These are phyloP conservation scores for Xylaria sp. DNA, from an alignment of 2,329 filamentous ascomycete genomes.

Conservation along the genomic window DNA sequence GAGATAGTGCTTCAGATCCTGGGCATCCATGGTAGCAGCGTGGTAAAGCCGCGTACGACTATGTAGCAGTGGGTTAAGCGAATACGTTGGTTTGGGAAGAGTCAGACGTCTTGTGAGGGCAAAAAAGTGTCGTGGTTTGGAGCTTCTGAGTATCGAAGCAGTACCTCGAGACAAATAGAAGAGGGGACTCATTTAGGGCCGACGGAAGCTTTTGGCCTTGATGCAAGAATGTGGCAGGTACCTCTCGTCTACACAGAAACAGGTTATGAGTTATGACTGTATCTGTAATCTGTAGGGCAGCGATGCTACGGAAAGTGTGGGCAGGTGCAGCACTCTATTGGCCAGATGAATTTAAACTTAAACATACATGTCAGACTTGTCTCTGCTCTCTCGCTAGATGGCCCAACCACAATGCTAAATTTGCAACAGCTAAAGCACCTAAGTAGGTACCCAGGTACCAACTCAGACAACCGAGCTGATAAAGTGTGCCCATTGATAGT, in stretches of 20 bases:
- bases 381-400: neutral
- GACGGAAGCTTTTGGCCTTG: constrained; percentile 5
- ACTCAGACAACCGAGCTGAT: neutral
- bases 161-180: constrained; percentile 33
- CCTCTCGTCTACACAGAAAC: neutral
- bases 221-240: neutral
- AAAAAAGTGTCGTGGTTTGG: constrained; percentile 35
- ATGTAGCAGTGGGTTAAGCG: constrained; percentile 15
- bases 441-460: too few relatives aligned
- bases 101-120: constrained; percentile 26
- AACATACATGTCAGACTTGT: neutral
- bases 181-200: constrained; percentile 40
- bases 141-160: constrained; percentile 41
- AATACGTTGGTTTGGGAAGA: constrained; percentile 24
- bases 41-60: constrained; percentile 32
- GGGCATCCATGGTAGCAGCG: constrained; percentile 62
- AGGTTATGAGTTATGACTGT: neutral
- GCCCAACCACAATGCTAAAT: neutral
- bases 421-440: neutral
- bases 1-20: constrained; percentile 79
- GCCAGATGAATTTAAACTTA: neutral
- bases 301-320: neutral
- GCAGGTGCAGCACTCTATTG: constrained; percentile 29
- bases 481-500: too few relatives aligned
- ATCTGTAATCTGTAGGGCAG: neutral